phyloP scores from a whole-genome alignment of 164 flowering plant genomes.

The Brasenia schreberi region DNA sequence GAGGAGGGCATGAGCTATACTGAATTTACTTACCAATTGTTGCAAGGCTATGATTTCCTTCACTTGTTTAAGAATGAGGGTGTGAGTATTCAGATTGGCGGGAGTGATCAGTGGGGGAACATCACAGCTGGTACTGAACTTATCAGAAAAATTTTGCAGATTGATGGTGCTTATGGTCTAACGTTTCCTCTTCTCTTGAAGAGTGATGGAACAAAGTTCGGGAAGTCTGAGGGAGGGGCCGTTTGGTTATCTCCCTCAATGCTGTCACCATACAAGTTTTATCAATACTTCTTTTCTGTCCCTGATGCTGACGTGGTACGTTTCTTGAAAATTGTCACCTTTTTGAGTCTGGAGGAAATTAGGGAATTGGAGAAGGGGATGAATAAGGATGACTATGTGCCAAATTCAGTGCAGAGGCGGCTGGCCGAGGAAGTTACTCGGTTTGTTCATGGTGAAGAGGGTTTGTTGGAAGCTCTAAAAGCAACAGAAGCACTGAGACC shows the following conservation, averaged over 20 bases:
- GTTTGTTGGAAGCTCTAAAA: conserved; percentile 55
- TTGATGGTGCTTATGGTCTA: conserved; percentile 55
- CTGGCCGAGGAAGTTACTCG: conserved; percentile 79
- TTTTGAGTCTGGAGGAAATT: conserved; percentile 55
- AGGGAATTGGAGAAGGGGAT: conserved; percentile 39
- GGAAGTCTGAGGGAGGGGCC: conserved; percentile 83
- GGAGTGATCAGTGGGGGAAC: conserved; percentile 89
- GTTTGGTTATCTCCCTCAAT: conserved; percentile 59
- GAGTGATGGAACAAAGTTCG: conserved; percentile 79
- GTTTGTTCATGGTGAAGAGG: conserved; percentile 78
- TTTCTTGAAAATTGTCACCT: conserved; percentile 60
- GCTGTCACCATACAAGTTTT: conserved; percentile 71
- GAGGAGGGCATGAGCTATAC: conserved; percentile 21
- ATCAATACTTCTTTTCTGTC: conserved; percentile 76
- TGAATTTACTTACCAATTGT: conserved; percentile 58
- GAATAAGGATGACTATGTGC: conserved; percentile 43
- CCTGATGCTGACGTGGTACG: conserved; percentile 66
- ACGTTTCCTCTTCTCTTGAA: conserved; percentile 78
- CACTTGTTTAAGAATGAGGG: conserved; percentile 29
- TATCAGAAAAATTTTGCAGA: conserved; percentile 42
- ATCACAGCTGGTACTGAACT: conserved; percentile 82
- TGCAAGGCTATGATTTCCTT: conserved; percentile 32
- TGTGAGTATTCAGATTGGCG: conserved; percentile 72
- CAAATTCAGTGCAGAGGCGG: conserved; percentile 53
- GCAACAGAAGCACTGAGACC: conserved; percentile 78